phyloP scores from a whole-genome alignment of 768 basidiomycete genomes.

The Kwoniella newhampshirensis region DNA sequence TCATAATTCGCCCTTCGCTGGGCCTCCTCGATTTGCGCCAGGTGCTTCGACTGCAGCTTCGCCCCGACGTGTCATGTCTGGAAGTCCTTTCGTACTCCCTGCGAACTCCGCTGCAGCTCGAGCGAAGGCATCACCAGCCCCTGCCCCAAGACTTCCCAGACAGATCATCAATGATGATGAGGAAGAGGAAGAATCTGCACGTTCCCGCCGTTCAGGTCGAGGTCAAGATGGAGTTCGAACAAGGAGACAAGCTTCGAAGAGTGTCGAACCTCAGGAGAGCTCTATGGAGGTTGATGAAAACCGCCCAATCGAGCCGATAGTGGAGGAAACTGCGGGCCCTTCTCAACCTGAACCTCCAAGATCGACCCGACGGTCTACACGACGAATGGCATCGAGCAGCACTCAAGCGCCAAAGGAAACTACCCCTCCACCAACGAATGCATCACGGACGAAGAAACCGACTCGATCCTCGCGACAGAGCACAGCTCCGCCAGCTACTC shows the following conservation, averaged over 20 bases:
- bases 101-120: conserved; percentile 4
- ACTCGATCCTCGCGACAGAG: background rate
- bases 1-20: conserved; percentile 33
- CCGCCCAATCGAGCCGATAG: background rate
- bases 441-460: background rate
- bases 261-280: conserved; percentile 5
- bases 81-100: conserved; percentile 36
- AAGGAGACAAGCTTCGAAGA: conserved; percentile 7
- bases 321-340: background rate
- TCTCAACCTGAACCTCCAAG: conserved; percentile 8
- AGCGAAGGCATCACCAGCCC: conserved; percentile 4
- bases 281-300: conserved; percentile 4
- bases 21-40: conserved; percentile 41
- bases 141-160: conserved; percentile 17
- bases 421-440: conserved; percentile 4
- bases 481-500: background rate
- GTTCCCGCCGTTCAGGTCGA: background rate
- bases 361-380: conserved; percentile 7
- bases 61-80: conserved; percentile 27
- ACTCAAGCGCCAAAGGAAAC: background rate
- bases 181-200: conserved; percentile 8
- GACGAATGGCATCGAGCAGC: conserved; percentile 3
- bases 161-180: conserved; percentile 43
- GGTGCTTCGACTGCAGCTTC: conserved; percentile 11
- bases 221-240: background rate